Base-by-base conservation (phyloP, 2,329 filamentous ascomycete genomes). In the Penicillium aurantiogriseum region DNA sequence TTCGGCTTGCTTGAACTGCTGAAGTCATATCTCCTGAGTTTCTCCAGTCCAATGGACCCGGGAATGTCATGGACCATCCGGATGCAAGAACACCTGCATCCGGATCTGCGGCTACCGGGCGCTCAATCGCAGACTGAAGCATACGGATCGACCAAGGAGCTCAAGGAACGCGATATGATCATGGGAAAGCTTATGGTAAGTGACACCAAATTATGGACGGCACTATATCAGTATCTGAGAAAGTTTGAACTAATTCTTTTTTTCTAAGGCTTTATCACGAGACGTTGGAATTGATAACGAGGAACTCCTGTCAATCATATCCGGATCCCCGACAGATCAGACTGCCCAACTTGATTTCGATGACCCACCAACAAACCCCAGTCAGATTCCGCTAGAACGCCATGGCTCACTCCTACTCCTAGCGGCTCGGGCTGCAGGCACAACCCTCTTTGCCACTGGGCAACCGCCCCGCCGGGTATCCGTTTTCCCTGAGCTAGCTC, bases 1-100 rank as follows among this genome's bases (percentile, higher is more conserved):
- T 85, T 85, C 19, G 86, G 86, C 57, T 69, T 86, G 13, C 81
- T 86, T 2, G 85, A 87, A 62, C 69, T 86, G 11, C 69, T 86
- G 8, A 86, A 88, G 63, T 83, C 85, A 25, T 88, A 86, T 57
- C 70, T 86, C 48, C 69, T 83, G 58, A 73, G 69, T 46, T 69
- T 75, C 38, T 70, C 71, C 0, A 55, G 67, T 21, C 69, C 71
- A 13, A 63, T 71, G 44, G 72, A 75, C 15, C 69, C 73, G 0
- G 76, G 74, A 1, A 72, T 80, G 74, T 74, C 74, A 13, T 79
- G 77, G 76, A 71, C 78, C 0, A 66, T 75, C 45, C 70, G 84
- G 36, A 72, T 87, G 60, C 83, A 85, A 69, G 85, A 88, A 64
- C 81, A 82, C 60, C 69, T 82, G 25, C 78, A 84, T 61, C 83